Evolutionary conservation across 1,284 basidiomycete genomes (phyloP).

Genomic region (Microbotryomycetes sp.): DNA sequence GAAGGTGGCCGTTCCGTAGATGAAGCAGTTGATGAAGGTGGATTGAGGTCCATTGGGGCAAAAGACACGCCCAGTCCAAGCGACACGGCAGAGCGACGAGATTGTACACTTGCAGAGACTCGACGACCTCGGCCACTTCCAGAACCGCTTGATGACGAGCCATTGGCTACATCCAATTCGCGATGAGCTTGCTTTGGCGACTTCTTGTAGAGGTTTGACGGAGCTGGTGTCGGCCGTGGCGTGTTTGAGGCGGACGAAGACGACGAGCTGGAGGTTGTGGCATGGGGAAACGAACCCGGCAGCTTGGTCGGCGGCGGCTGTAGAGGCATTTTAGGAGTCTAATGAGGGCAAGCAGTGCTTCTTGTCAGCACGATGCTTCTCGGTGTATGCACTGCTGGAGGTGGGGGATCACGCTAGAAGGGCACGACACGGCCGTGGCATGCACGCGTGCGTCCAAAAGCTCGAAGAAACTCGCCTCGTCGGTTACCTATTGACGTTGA

Average conservation of each 20-base stretch:
- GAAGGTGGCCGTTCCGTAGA: background rate
- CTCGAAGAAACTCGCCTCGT: too few relatives aligned
- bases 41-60: constrained; percentile 21
- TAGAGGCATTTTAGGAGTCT: too few relatives aligned
- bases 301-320: background rate
- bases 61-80: constrained; percentile 25
- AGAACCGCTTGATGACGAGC: background rate
- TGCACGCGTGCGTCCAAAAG: too few relatives aligned
- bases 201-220: background rate
- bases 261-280: background rate
- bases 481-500: too few relatives aligned
- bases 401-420: too few relatives aligned
- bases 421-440: too few relatives aligned
- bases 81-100: constrained; percentile 9
- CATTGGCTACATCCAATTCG: too few relatives aligned
- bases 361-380: too few relatives aligned
- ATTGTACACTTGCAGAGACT: constrained; percentile 9
- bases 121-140: background rate
- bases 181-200: background rate
- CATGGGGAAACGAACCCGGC: background rate
- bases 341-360: too few relatives aligned
- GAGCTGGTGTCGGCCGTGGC: background rate
- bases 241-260: background rate
- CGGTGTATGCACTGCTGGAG: too few relatives aligned
- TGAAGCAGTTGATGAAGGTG: background rate